These are phyloP conservation scores for Chamaenerion angustifolium DNA, from an alignment of 345 rosid species.

Conservation along the genomic window DNA sequence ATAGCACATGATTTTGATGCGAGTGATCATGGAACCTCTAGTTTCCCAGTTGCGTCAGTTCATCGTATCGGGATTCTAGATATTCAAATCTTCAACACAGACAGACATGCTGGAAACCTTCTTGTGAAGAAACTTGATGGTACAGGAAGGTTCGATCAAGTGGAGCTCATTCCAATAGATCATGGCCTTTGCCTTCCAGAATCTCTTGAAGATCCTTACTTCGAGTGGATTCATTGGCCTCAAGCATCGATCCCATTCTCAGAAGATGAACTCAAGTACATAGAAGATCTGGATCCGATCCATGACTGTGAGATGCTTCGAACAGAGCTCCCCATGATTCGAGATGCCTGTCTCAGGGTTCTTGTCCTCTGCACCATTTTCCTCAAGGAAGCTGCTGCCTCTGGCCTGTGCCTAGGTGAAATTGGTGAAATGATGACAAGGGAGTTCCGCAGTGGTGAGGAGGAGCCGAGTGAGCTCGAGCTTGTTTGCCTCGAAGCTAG, in stretches of 20 bases:
- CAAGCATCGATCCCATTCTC: constrained; percentile 97
- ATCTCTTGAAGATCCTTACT: constrained; percentile 94
- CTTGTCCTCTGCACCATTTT: constrained; percentile 72
- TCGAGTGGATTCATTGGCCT: constrained; percentile 99
- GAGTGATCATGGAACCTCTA: constrained; percentile 89
- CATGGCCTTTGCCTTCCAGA: constrained; percentile 98
- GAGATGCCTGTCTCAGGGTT: constrained; percentile 83
- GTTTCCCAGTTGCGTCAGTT: constrained; percentile 85
- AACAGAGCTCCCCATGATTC: constrained; percentile 78
- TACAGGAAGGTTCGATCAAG: constrained; percentile 60
- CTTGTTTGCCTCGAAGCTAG: constrained; percentile 78
- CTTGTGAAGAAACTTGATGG: constrained; percentile 71
- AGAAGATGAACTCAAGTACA: constrained; percentile 85
- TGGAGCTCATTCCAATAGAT: constrained; percentile 89
- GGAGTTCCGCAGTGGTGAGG: constrained; percentile 70
- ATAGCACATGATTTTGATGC: constrained; percentile 94
- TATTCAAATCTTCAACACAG: constrained; percentile 80
- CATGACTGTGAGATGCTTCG: constrained; percentile 70
- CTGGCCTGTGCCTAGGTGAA: constrained; percentile 79
- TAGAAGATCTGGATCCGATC: constrained; percentile 46
- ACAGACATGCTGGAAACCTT: constrained; percentile 95
- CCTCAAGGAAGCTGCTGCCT: constrained; percentile 74
- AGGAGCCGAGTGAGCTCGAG: constrained; percentile 97
- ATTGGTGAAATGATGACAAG: constrained; percentile 99
- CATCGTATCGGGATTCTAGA: constrained; percentile 92